Base-by-base conservation (phyloP, 1,284 basidiomycete species). In the Flammula alnicola region DNA sequence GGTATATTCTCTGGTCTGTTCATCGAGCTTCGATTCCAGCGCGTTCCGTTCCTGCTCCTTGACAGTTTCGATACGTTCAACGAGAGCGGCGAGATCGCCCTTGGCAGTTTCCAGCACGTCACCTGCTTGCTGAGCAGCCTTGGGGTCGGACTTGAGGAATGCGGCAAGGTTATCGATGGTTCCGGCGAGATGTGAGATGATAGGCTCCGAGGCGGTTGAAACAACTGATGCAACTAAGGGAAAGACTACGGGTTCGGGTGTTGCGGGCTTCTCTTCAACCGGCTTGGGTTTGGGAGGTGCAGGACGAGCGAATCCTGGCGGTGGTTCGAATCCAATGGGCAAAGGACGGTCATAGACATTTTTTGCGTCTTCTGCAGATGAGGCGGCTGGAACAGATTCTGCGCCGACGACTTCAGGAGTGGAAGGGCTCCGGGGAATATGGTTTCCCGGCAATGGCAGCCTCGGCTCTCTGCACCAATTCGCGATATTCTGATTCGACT, bases 101-200 rank as follows among this genome's bases (percentile, higher is more conserved):
- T 93, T 88, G 25, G 95, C 94, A 1, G 73, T 75, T 51, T 86
- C 83, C 11, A 91, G 77, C 26, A 93, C 82, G 44, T 83, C 82
- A 37, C 85, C 82, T 39, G 83, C 88, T 60, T 88, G 84, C 47
- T 77, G 69, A 3, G 83, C 79, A 2, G 84, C 84, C 1, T 77
- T 68, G n/a, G 93, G 87, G 60, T 88, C 89, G 20, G 81, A 74
- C 33, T 82, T 83, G 31, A 98, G 76, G 73, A 91, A 95, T 9
- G 86, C 81, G 14, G 95, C 88, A 43, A 99, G 87, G 64, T 88
- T 84, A 73, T 98, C 96, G 61, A 99, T 98, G 35, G 94, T 96
- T 10, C 84, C 81, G 3, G 95, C 96, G 12, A 99, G 85, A 67
- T 98, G 93, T 1, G 86, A 79, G 54, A 99, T 89, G 63, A 98